Conservation (phyloP, 495 filamentous ascomycete species). For the Staphylotrichum tortipilum region DNA sequence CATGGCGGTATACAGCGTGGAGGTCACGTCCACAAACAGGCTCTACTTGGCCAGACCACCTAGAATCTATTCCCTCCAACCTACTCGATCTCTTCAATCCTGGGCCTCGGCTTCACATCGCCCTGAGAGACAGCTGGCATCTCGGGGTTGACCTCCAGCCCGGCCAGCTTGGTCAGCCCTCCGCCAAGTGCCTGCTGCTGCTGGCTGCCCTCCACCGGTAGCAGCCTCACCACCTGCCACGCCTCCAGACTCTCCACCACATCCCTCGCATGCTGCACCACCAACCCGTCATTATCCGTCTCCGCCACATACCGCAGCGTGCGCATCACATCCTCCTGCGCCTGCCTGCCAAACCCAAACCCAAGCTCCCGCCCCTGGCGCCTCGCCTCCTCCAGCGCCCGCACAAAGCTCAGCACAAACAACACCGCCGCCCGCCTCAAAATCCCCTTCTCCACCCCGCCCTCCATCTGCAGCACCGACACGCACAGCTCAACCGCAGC, state of each 20-base stretch:
- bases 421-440: slow-evolving; percentile 64
- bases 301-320: slow-evolving; percentile 57
- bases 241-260: slow-evolving; percentile 65
- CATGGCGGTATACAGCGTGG: no score
- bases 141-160: slow-evolving; percentile 31
- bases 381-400: slow-evolving; percentile 51
- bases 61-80: no score
- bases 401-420: slow-evolving; percentile 58
- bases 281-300: slow-evolving; percentile 64
- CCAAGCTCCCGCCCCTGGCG: slow-evolving; percentile 44
- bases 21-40: no score
- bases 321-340: slow-evolving; percentile 53
- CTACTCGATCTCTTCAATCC: slow-evolving; percentile 42
- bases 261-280: slow-evolving; percentile 60
- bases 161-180: slow-evolving; percentile 33
- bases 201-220: slow-evolving; percentile 20
- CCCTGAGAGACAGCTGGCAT: slow-evolving; percentile 10
- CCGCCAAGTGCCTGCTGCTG: slow-evolving; percentile 2
- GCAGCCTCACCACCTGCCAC: slow-evolving; percentile 51
- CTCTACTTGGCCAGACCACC: no score
- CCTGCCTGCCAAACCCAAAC: slow-evolving; percentile 54
- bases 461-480: slow-evolving; percentile 57
- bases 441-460: slow-evolving; percentile 55
- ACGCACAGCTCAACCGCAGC: slow-evolving; percentile 60
- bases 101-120: slow-evolving; percentile 25